Percentiles rank a stretch among this genome's conserved stretches.
These are phyloP conservation scores for Torulaspora delbrueckii DNA, from an alignment of 805 yeast genomes.

Conservation along the genomic window DNA sequence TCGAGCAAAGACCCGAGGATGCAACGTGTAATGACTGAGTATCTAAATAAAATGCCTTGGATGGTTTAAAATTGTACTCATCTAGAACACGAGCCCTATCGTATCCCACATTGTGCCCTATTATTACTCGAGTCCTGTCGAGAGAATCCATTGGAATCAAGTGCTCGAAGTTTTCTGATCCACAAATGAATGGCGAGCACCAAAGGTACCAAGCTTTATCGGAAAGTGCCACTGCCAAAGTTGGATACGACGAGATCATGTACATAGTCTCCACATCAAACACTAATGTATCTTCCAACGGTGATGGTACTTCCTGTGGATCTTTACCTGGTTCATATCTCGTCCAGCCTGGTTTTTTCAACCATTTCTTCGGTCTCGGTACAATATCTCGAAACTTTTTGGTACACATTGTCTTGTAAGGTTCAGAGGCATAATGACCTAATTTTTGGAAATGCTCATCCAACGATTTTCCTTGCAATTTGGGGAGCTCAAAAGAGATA, in stretches of 20 bases:
- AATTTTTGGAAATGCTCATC: conserved; percentile 82
- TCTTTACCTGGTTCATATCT: conserved; percentile 52
- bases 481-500: conserved; percentile 58
- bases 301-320: conserved; percentile 60
- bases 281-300: conserved; percentile 65
- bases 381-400: conserved; percentile 40
- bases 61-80: conserved; percentile 64
- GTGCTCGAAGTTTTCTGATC: conserved; percentile 46
- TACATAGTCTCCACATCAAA: conserved; percentile 90
- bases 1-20: conserved; percentile 84
- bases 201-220: conserved; percentile 85
- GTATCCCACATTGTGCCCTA: conserved; percentile 89
- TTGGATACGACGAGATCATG: conserved; percentile 66
- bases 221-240: conserved; percentile 76
- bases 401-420: conserved; percentile 51
- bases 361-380: conserved; percentile 50
- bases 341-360: conserved; percentile 70
- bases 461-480: conserved; percentile 61
- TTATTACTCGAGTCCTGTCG: conserved; percentile 49
- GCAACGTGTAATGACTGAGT: conserved; percentile 93
- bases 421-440: conserved; percentile 55
- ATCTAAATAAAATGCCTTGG: conserved; percentile 78
- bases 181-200: conserved; percentile 80
- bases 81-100: conserved; percentile 84
- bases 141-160: conserved; percentile 68